Conservation (phyloP, 495 filamentous ascomycete genomes). For the Penicillium odoratum region DNA sequence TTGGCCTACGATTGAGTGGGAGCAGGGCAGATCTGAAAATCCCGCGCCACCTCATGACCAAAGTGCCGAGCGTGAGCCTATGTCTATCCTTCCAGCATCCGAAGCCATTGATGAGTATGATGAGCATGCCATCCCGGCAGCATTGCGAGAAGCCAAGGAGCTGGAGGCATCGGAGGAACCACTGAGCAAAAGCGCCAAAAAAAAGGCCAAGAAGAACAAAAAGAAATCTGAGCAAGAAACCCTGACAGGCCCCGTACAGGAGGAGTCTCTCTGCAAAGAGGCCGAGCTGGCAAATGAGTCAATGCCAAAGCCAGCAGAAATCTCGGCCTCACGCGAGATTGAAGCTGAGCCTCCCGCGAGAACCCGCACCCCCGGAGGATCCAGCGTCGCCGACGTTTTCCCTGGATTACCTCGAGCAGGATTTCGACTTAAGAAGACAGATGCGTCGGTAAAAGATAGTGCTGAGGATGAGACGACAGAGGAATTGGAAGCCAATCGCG, state of each 20-base stretch:
- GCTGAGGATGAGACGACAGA: constrained; percentile 49
- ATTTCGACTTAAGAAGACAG: constrained; percentile 27
- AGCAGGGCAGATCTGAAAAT: constrained; percentile 29
- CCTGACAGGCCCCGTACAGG: constrained; percentile 5
- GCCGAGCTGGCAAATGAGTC: constrained; percentile 15
- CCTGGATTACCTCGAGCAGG: constrained; percentile 38
- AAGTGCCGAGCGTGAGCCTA: constrained; percentile 27
- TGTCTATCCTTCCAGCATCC: constrained; percentile 29
- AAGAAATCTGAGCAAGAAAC: constrained; percentile 24
- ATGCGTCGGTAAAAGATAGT: constrained; percentile 44
- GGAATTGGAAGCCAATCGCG: constrained; percentile 44
- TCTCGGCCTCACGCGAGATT: constrained; percentile 15
- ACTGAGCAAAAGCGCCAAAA: constrained; percentile 31
- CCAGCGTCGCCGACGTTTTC: constrained; percentile 41
- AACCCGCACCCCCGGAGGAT: constrained; percentile 27
- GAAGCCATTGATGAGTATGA: constrained; percentile 38
- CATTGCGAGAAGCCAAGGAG: constrained; percentile 22
- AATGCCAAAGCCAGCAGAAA: constrained; percentile 10
- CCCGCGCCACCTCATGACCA: constrained; percentile 27
- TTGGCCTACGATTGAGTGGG: constrained; percentile 44
- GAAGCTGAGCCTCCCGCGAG: constrained; percentile 22
- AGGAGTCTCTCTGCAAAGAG: constrained; percentile 14
- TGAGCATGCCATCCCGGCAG: constrained; percentile 31
- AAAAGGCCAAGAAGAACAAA: constrained; percentile 35
- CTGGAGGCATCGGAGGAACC: constrained; percentile 17